These are phyloP conservation scores for barrel medic (Medicago truncatula) DNA, from an alignment of 306 rosid species.

Conservation along the genomic window MtrunA17r5.0-ANR NC_053045.1:55603501-55604000, in stretches of 20 bases:
- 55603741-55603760: conserved; percentile 66
- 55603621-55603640: conserved; percentile 73
- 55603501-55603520: conserved; percentile 51
- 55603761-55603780: conserved; percentile 50
- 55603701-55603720: conserved; percentile 90
- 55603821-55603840: conserved; percentile 57
- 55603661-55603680: conserved; percentile 98
- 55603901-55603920: conserved; percentile 74
- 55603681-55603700: conserved; percentile 96
- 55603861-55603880: conserved; percentile 76
- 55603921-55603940: conserved; percentile 41
- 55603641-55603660: conserved; percentile 95
- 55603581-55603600: conserved; percentile 51
- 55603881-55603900: conserved; percentile 92
- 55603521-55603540: conserved; percentile 52
- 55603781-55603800: conserved; percentile 56
- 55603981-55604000: conserved; percentile 20
- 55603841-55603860: conserved; percentile 59
- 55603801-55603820: conserved; percentile 56
- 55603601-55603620: conserved; percentile 60
- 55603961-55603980: conserved; percentile 19
- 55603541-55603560: conserved; percentile 53
- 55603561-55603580: conserved; percentile 56
- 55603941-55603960: conserved; percentile 4
- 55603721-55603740: conserved; percentile 84